Percentiles rank a stretch among this genome's conserved stretches.
These are phyloP conservation scores for Novymonas esmeraldas DNA, from an alignment of 208 protist genomes.

Conservation along the genomic window DNA sequence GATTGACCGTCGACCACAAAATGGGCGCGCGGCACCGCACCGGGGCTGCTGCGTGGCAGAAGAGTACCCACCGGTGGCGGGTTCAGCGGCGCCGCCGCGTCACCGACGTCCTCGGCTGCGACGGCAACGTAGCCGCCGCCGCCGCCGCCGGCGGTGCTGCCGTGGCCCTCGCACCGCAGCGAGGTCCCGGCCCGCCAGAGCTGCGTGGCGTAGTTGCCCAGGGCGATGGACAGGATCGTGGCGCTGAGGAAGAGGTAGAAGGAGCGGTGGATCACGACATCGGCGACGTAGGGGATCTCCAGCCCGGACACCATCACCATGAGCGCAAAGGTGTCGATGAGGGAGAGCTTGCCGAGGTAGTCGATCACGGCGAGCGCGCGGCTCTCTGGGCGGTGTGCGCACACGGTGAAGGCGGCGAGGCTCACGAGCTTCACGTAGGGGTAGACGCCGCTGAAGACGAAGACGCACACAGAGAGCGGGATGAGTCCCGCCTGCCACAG, in stretches of 20 bases:
- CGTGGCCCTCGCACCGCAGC: conserved; percentile 1
- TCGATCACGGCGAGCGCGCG: conserved; percentile 79
- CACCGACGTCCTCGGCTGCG: not conserved
- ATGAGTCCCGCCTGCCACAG: conserved; percentile 88
- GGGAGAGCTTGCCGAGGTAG: conserved; percentile 92
- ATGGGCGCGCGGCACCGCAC: too few species aligned
- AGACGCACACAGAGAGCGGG: conserved; percentile 84
- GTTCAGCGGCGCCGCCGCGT: too few species aligned
- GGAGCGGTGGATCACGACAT: conserved; percentile 37
- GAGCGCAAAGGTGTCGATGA: conserved; percentile 94
- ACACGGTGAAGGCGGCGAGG: conserved; percentile 54
- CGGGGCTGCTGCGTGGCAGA: too few species aligned
- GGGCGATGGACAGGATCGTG: conserved; percentile 50
- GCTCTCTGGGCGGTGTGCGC: conserved; percentile 51
- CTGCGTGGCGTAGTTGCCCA: conserved; percentile 71
- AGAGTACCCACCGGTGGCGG: not conserved
- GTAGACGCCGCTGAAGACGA: conserved; percentile 94
- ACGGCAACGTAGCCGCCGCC: not conserved
- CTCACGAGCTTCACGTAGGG: conserved; percentile 95
- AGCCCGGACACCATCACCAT: conserved; percentile 93
- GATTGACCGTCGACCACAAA: too few species aligned
- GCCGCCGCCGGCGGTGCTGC: not conserved
- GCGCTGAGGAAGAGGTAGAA: conserved; percentile 73
- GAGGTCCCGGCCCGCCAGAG: conserved; percentile 57
- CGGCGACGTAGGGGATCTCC: conserved; percentile 43